These are phyloP conservation scores for Termitomyces sp. DNA, from an alignment of 768 basidiomycete species.

Conservation along the genomic window DNA sequence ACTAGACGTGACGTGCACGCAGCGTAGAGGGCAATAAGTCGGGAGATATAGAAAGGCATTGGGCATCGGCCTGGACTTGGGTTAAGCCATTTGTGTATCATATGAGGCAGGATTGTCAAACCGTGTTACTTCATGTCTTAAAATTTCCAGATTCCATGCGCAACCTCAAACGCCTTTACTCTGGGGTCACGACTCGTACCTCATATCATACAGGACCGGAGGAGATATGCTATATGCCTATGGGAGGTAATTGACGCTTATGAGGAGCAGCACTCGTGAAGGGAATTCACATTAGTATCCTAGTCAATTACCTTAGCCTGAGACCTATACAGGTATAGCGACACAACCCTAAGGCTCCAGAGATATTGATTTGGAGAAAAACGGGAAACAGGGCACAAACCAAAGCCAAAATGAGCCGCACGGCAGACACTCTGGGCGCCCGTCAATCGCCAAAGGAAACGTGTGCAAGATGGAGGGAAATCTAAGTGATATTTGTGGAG, in stretches of 20 bases:
- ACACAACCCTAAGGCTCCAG: not conserved
- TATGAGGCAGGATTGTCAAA: constrained; percentile 3
- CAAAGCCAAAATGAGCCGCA: not conserved
- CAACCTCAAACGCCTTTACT: not conserved
- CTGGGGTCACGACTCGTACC: not conserved
- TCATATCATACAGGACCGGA: not conserved
- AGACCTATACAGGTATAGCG: not conserved
- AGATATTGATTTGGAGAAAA: not conserved
- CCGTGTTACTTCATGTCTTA: constrained; percentile 2
- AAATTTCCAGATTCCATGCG: not conserved
- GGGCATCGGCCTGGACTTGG: not conserved
- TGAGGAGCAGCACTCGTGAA: not conserved
- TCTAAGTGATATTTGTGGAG: not conserved
- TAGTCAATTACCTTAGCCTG: not conserved
- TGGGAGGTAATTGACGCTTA: not conserved
- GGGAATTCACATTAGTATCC: not conserved
- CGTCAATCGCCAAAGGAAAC: not conserved
- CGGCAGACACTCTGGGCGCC: not conserved
- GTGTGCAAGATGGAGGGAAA: not conserved
- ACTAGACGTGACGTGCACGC: not conserved
- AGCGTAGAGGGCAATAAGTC: not conserved
- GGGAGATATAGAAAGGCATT: constrained; percentile 1
- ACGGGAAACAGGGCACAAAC: not conserved
- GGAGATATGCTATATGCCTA: not conserved
- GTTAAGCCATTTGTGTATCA: not conserved